These are phyloP conservation scores for Anastatica hierochuntica DNA, from an alignment of 345 rosid genomes.

Conservation along the genomic window DNA sequence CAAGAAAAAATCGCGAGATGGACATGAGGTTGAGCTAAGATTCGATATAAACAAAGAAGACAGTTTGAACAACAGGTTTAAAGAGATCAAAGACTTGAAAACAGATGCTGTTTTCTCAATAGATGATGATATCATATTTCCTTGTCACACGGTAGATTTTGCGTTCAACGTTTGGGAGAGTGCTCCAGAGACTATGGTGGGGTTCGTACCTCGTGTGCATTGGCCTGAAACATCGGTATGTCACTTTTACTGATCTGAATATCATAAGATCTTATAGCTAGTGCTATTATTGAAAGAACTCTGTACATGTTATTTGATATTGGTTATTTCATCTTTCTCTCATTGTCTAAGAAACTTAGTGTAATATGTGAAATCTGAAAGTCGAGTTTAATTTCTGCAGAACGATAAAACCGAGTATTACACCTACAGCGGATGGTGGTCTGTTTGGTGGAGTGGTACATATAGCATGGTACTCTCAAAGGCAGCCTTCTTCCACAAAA, in stretches of 20 bases:
- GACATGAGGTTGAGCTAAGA: conserved; percentile 42
- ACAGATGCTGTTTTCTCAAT: conserved; percentile 85
- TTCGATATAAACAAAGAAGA: conserved; percentile 79
- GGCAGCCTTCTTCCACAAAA: conserved; percentile 95
- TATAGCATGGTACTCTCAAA: conserved; percentile 94
- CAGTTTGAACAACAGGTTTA: conserved; percentile 90
- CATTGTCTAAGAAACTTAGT: no score
- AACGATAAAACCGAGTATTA: conserved; percentile 39
- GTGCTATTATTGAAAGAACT: not conserved
- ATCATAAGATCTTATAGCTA: not conserved
- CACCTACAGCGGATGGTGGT: conserved; percentile 92
- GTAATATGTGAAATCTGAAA: not conserved
- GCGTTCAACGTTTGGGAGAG: conserved; percentile 90
- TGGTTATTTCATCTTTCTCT: not conserved
- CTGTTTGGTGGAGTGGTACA: conserved; percentile 98
- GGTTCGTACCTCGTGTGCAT: conserved; percentile 85
- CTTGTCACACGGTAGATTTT: conserved; percentile 72
- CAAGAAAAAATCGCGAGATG: conserved; percentile 36
- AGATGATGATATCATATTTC: conserved; percentile 87
- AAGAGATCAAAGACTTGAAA: conserved; percentile 64
- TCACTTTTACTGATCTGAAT: not conserved
- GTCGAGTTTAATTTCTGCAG: conserved; percentile 32
- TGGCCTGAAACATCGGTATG: conserved; percentile 59
- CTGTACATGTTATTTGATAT: no score
- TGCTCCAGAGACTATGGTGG: conserved; percentile 85